phyloP scores from a whole-genome alignment of 169 alveolate species.

The Eimeria necatrix region DNA sequence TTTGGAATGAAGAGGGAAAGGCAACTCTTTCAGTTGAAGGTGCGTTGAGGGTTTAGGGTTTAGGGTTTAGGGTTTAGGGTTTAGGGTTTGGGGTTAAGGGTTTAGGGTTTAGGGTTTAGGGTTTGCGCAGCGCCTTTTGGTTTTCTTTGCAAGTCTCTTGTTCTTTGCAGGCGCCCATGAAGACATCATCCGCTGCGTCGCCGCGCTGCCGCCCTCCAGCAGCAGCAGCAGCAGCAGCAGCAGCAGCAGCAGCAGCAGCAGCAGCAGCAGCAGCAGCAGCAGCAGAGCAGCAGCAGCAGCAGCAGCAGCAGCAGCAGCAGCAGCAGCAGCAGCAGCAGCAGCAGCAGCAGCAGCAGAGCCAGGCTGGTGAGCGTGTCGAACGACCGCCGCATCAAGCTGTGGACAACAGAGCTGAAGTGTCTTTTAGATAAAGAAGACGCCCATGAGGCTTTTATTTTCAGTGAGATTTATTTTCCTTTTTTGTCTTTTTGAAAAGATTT shows the following conservation, averaged over 20 bases:
- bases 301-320: background rate
- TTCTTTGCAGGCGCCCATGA: conserved; percentile 28
- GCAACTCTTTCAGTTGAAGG: background rate
- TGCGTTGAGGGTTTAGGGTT: background rate
- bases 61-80: no score
- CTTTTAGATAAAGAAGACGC: conserved; percentile 7
- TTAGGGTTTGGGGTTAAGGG: no score
- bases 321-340: background rate
- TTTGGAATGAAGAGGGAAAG: conserved; percentile 5
- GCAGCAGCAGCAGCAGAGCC: background rate
- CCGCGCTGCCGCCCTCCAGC: conserved; percentile 5
- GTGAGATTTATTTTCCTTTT: background rate
- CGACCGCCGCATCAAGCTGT: conserved; percentile 39
- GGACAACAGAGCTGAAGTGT: conserved; percentile 1
- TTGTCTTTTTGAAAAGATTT: background rate
- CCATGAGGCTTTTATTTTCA: conserved; percentile 57
- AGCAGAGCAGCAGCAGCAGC: background rate
- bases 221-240: background rate
- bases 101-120: background rate
- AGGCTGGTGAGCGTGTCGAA: conserved; percentile 40
- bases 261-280: background rate
- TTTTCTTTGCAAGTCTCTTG: background rate
- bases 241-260: background rate
- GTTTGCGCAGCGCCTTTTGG: background rate
- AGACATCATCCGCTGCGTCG: conserved; percentile 67